These are phyloP conservation scores for Adansonia gregorii DNA, from an alignment of 441 rosid genomes.

Conservation along the genomic window DNA sequence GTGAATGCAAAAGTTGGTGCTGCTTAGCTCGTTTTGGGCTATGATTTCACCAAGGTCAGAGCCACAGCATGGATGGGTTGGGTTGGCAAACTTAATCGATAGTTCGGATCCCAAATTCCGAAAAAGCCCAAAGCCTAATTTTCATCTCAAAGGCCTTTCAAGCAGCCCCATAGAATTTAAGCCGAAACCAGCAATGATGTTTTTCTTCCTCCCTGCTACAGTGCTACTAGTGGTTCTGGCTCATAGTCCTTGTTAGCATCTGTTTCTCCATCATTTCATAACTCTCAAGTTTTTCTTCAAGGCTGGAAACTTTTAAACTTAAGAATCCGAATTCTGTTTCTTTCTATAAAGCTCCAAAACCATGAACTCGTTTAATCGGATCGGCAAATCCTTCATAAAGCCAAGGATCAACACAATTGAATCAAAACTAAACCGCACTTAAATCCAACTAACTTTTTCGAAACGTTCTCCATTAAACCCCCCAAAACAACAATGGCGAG, in stretches of 20 bases:
- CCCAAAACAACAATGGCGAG: conserved; percentile 56
- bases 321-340: not conserved
- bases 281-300: not conserved
- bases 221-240: too few species aligned
- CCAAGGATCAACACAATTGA: not conserved
- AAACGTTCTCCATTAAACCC: conserved; percentile 41
- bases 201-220: not conserved
- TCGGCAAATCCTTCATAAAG: conserved; percentile 28
- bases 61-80: too few species aligned
- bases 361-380: conserved; percentile 37
- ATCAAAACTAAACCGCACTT: conserved; percentile 18
- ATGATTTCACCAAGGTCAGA: too few species aligned
- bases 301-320: not conserved
- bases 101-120: too few species aligned
- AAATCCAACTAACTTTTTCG: conserved; percentile 26
- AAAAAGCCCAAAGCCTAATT: too few species aligned
- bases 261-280: not conserved
- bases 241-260: not conserved
- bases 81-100: too few species aligned
- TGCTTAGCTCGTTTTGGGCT: too few species aligned
- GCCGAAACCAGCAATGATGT: not conserved
- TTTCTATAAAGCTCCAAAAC: not conserved
- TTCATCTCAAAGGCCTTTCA: not conserved
- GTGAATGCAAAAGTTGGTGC: too few species aligned
- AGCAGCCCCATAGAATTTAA: not conserved